phyloP scores from a whole-genome alignment of 1,284 basidiomycete species.

The Mycena sp. region DNA sequence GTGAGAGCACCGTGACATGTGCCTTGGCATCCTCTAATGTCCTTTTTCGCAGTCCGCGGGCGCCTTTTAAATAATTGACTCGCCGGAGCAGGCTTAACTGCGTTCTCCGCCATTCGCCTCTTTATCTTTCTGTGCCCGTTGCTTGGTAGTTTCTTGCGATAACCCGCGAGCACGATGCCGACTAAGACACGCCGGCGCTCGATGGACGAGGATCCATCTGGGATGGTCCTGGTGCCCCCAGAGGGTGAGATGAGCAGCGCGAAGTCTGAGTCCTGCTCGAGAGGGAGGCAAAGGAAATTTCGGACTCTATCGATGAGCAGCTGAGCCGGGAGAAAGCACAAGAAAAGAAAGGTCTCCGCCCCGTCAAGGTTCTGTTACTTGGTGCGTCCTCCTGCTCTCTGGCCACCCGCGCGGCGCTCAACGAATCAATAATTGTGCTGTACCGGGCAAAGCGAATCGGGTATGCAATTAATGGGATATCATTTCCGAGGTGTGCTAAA shows the following conservation, averaged over 20 bases:
- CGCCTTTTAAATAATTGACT: too few species aligned
- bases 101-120: too few species aligned
- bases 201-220: slow-evolving; percentile 59
- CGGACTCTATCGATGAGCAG: slow-evolving; percentile 77
- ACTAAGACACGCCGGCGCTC: slow-evolving; percentile 22
- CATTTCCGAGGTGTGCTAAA: slow-evolving; percentile 7
- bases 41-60: too few species aligned
- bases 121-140: too few species aligned
- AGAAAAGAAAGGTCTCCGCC: slow-evolving; percentile 59
- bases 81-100: too few species aligned
- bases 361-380: too few species aligned
- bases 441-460: slow-evolving; percentile 85
- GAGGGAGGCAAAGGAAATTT: slow-evolving; percentile 66
- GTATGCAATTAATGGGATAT: slow-evolving; percentile 46
- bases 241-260: slow-evolving; percentile 66
- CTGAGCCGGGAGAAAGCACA: slow-evolving; percentile 64
- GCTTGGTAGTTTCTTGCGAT: too few species aligned
- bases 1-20: too few species aligned
- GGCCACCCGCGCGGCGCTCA: neutral
- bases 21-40: too few species aligned
- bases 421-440: neutral
- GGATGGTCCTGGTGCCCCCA: slow-evolving; percentile 61
- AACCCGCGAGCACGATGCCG: slow-evolving; percentile 18
- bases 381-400: slow-evolving; percentile 51
- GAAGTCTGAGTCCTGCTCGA: slow-evolving; percentile 62